Percentiles rank a stretch among this genome's conserved stretches.
These are phyloP conservation scores for Penicillium hesseltinei DNA, from an alignment of 2,329 filamentous ascomycete species.

Conservation along the genomic window DNA sequence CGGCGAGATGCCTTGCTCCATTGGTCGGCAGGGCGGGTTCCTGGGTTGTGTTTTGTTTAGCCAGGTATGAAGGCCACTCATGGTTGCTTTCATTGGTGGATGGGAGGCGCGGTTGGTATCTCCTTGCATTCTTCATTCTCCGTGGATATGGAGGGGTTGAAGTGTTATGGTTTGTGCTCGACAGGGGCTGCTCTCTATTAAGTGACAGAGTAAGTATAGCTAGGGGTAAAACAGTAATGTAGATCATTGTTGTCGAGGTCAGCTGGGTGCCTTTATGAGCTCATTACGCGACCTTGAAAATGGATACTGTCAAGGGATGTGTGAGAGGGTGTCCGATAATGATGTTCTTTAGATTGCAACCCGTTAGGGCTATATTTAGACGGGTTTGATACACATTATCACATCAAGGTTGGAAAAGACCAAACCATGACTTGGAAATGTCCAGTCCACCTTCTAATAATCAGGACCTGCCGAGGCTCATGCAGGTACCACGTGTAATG, in stretches of 20 bases:
- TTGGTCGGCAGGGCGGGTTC: conserved; percentile 7
- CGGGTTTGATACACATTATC: not conserved
- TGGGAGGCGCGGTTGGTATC: conserved; percentile 9
- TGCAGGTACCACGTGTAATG: conserved; percentile 3
- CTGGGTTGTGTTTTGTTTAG: conserved; percentile 2
- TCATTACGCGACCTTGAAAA: not conserved
- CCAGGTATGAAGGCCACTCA: conserved; percentile 9
- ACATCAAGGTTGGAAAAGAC: not conserved
- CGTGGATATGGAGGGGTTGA: conserved; percentile 18
- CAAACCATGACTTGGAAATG: not conserved
- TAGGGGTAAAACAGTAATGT: conserved; percentile 1
- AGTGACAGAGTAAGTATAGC: not conserved
- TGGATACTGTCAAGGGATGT: conserved; percentile 4
- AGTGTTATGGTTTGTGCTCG: not conserved
- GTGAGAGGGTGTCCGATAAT: not conserved
- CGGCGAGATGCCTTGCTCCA: conserved; percentile 14
- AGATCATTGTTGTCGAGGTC: not conserved
- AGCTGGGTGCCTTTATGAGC: not conserved
- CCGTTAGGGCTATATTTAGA: not conserved
- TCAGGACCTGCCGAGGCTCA: not conserved
- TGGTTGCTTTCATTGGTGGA: conserved; percentile 13
- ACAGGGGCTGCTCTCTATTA: conserved; percentile 11
- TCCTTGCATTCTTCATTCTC: conserved; percentile 23
- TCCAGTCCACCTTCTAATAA: not conserved
- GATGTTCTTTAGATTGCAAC: not conserved